Percentiles rank a stretch among this genome's conserved stretches.
These are phyloP conservation scores for Fomitopsis serialis DNA, from an alignment of 768 basidiomycete genomes.

Conservation along the genomic window DNA sequence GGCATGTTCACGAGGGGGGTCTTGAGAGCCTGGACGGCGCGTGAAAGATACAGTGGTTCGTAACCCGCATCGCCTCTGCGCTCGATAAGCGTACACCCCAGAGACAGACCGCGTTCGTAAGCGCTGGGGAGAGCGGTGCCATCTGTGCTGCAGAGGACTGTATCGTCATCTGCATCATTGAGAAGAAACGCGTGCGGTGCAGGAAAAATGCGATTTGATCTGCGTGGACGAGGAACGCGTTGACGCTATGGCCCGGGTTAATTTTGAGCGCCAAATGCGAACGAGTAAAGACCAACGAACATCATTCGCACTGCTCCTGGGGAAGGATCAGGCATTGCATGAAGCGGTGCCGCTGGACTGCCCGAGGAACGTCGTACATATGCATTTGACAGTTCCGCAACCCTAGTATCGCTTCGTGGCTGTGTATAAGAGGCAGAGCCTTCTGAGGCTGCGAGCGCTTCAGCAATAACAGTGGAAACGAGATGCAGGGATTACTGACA, in stretches of 20 bases:
- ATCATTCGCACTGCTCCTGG: conserved; percentile 6
- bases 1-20: conserved; percentile 25
- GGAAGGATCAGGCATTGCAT: conserved; percentile 3
- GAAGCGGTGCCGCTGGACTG: not conserved
- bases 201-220: conserved; percentile 67
- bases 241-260: conserved; percentile 34
- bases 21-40: conserved; percentile 37
- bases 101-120: conserved; percentile 38
- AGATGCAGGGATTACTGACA: not conserved
- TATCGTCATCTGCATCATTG: conserved; percentile 12
- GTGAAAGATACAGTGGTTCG: conserved; percentile 38
- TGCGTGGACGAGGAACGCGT: conserved; percentile 53
- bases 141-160: conserved; percentile 4
- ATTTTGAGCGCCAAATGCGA: not conserved
- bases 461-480: not conserved
- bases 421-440: not conserved
- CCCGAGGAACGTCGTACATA: not conserved
- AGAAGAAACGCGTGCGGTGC: conserved; percentile 38
- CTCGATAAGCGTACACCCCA: conserved; percentile 22
- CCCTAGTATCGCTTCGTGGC: not conserved
- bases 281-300: conserved; percentile 1
- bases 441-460: not conserved
- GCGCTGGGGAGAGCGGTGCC: conserved; percentile 23
- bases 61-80: conserved; percentile 13
- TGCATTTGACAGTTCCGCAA: not conserved